phyloP scores from a whole-genome alignment of 257 asterid genomes.

The Eucommia ulmoides region DNA sequence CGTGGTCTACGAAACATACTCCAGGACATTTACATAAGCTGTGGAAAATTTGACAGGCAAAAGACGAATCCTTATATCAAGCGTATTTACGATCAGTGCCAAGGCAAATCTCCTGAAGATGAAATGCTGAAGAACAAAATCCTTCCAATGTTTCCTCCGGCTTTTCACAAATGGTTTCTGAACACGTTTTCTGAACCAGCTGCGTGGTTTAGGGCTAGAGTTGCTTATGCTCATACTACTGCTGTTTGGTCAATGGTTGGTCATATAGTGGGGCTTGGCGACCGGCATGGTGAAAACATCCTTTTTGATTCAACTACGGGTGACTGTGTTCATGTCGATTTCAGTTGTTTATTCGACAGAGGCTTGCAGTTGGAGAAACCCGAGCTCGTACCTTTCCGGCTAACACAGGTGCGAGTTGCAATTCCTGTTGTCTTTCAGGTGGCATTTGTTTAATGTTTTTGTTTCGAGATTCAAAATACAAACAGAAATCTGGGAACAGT shows the following conservation, averaged over 20 bases:
- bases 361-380: conserved; percentile 95
- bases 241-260: conserved; percentile 99
- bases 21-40: conserved; percentile 81
- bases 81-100: conserved; percentile 84
- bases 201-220: conserved; percentile 95
- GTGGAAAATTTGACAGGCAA: conserved; percentile 89
- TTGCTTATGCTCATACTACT: conserved; percentile 87
- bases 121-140: conserved; percentile 77
- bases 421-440: too few relatives aligned
- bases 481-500: too few relatives aligned
- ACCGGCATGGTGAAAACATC: conserved; percentile 95
- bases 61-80: conserved; percentile 83
- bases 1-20: conserved; percentile 91
- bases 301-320: conserved; percentile 95
- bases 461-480: too few relatives aligned
- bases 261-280: conserved; percentile 98
- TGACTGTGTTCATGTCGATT: conserved; percentile 96
- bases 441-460: too few relatives aligned
- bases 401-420: conserved; percentile 63
- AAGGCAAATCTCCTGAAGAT: conserved; percentile 73
- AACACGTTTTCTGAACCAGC: conserved; percentile 98
- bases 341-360: conserved; percentile 96
- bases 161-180: conserved; percentile 86
- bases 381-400: conserved; percentile 92
- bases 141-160: conserved; percentile 95